Evolutionary conservation across 1,284 basidiomycete species (phyloP).

Genomic region (Heliocybe sulcata): DNA sequence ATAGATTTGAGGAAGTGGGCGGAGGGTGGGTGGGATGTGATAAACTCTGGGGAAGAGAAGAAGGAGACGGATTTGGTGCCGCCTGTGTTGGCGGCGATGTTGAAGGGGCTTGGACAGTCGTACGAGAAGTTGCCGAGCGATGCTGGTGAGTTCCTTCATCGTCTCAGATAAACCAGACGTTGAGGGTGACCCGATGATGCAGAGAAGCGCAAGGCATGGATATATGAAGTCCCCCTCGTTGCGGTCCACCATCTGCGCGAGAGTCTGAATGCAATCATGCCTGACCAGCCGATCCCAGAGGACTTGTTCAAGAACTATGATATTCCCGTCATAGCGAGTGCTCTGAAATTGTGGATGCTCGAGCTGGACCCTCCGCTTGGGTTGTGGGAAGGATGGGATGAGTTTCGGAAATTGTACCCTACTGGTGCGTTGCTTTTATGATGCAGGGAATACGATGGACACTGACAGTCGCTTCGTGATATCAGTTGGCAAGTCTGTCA

Average conservation of each 20-base stretch:
- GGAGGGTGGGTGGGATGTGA: conserved; percentile 59
- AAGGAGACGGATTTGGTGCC: conserved; percentile 52
- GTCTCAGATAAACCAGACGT: background rate
- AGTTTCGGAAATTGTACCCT: conserved; percentile 79
- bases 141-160: conserved; percentile 37
- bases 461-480: background rate
- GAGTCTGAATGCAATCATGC: conserved; percentile 66
- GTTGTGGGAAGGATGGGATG: conserved; percentile 86
- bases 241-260: conserved; percentile 81
- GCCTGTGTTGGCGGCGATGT: conserved; percentile 65
- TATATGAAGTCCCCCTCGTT: conserved; percentile 84
- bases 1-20: conserved; percentile 86
- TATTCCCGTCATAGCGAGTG: conserved; percentile 77
- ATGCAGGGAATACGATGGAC: background rate
- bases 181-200: conserved; percentile 1
- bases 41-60: conserved; percentile 39
- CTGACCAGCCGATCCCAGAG: conserved; percentile 54
- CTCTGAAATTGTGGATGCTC: conserved; percentile 80
- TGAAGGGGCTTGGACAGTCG: conserved; percentile 57
- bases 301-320: conserved; percentile 75
- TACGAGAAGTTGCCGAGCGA: conserved; percentile 63
- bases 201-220: conserved; percentile 90
- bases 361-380: conserved; percentile 82
- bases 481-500: conserved; percentile 45
- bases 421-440: conserved; percentile 27